Evolutionary conservation across 2,329 filamentous ascomycete species (phyloP).

Genomic region (Cytospora piceicola): DNA sequence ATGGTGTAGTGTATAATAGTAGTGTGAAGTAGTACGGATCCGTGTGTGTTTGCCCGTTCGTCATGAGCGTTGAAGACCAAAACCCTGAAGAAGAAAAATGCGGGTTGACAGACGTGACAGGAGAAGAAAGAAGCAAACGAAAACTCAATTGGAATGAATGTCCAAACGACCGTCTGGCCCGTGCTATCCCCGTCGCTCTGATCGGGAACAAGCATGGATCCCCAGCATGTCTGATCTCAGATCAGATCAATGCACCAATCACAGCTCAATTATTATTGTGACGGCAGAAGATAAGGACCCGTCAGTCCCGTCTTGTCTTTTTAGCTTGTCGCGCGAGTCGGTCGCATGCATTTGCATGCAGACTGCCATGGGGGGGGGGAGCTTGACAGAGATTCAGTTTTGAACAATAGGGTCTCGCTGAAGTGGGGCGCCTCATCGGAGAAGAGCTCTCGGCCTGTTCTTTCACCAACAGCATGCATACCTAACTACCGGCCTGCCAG

Average conservation of each 20-base stretch:
- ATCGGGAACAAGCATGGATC: conserved; percentile 8
- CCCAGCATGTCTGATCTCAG: conserved; percentile 14
- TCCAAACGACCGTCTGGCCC: neutral
- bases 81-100: too few relatives aligned
- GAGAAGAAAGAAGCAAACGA: neutral
- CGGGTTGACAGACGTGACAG: too few relatives aligned
- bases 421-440: neutral
- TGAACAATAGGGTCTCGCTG: neutral
- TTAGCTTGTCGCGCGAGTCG: neutral
- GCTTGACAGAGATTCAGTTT: neutral
- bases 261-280: conserved; percentile 6
- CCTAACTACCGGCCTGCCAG: too few relatives aligned
- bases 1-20: too few relatives aligned
- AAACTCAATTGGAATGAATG: conserved; percentile 21
- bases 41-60: neutral
- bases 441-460: neutral
- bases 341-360: neutral
- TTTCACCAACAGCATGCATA: too few relatives aligned
- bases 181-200: neutral
- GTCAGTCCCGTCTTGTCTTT: conserved; percentile 4
- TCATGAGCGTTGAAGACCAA: neutral
- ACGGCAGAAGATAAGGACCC: conserved; percentile 21
- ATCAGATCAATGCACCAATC: conserved; percentile 10
- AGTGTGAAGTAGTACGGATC: too few relatives aligned
- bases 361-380: neutral